Evolutionary conservation across 208 protist species (phyloP).

Genomic region (Sergeia podlipaevii): DNA sequence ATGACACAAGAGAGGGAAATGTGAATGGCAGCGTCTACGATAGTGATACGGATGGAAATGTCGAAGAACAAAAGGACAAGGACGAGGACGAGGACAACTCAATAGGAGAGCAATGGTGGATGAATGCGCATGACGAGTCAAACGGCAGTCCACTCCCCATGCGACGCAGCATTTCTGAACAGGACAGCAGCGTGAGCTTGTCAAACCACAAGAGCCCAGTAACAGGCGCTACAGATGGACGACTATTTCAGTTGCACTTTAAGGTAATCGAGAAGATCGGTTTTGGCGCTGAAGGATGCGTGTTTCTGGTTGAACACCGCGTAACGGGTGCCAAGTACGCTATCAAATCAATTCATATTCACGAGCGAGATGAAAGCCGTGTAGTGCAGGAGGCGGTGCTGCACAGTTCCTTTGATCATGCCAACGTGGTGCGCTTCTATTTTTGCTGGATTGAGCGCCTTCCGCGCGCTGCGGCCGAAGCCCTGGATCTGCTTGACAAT

Average conservation of each 20-base stretch:
- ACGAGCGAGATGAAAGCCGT: constrained; percentile 46
- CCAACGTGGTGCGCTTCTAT: constrained; percentile 83
- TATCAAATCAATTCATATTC: constrained; percentile 76
- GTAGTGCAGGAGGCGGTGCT: constrained; percentile 73
- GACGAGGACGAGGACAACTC: background rate
- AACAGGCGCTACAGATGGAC: constrained; percentile 11
- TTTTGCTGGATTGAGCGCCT: constrained; percentile 83
- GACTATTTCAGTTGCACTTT: constrained; percentile 78
- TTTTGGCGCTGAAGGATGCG: constrained; percentile 63
- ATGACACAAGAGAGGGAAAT: background rate
- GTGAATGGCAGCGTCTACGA: background rate
- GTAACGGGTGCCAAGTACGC: constrained; percentile 65
- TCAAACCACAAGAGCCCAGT: background rate
- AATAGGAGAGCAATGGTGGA: no score
- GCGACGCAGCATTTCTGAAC: background rate
- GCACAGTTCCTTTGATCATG: constrained; percentile 77
- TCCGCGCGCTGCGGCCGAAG: constrained; percentile 29
- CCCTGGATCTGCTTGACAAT: constrained; percentile 43
- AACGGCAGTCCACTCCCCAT: background rate
- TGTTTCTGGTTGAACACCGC: constrained; percentile 79
- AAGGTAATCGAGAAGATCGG: constrained; percentile 67
- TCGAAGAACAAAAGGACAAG: background rate
- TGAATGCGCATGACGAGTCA: no score
- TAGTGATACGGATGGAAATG: background rate
- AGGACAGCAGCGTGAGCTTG: background rate